Evolutionary conservation across 2,329 filamentous ascomycete genomes (phyloP).

Genomic region (Ceratocystis smalleyi): DNA sequence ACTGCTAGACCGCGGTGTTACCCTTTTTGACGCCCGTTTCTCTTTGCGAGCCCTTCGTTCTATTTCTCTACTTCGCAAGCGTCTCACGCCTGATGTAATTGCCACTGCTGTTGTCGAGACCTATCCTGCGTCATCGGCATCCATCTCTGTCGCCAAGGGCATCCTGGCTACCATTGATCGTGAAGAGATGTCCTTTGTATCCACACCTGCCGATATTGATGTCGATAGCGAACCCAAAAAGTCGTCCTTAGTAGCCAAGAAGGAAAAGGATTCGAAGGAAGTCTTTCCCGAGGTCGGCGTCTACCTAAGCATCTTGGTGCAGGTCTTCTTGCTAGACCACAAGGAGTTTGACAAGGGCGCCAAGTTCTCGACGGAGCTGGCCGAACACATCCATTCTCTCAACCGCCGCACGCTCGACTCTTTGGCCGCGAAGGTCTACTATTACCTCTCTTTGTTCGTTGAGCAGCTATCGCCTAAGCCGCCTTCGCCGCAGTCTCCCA

Average conservation of each 20-base stretch:
- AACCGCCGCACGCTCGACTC: slow-evolving; percentile 92
- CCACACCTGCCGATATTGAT: slow-evolving; percentile 50
- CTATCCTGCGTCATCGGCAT: slow-evolving; percentile 46
- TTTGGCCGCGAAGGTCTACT: slow-evolving; percentile 88
- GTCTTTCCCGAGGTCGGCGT: slow-evolving; percentile 74
- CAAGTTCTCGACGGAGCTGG: slow-evolving; percentile 68
- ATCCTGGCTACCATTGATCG: slow-evolving; percentile 56
- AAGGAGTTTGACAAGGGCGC: slow-evolving; percentile 68
- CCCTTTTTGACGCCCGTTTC: slow-evolving; percentile 88
- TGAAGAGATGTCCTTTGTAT: slow-evolving; percentile 45
- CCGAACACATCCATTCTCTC: slow-evolving; percentile 70
- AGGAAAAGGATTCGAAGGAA: slow-evolving; percentile 58
- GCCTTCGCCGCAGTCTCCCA: slow-evolving; percentile 73
- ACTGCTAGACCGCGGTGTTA: slow-evolving; percentile 79
- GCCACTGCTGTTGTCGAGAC: slow-evolving; percentile 67
- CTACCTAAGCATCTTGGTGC: slow-evolving; percentile 70
- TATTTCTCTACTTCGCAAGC: slow-evolving; percentile 89
- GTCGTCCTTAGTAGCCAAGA: slow-evolving; percentile 34
- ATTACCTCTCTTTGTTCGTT: slow-evolving; percentile 92
- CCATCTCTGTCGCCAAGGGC: slow-evolving; percentile 50
- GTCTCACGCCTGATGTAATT: slow-evolving; percentile 67
- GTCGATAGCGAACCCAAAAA: slow-evolving; percentile 46
- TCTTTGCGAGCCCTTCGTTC: slow-evolving; percentile 85
- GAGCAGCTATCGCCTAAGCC: slow-evolving; percentile 79
- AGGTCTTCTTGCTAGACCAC: slow-evolving; percentile 79